Conservation (phyloP, 2,329 filamentous ascomycete species). For the Colletotrichum tamarilloi region DNA sequence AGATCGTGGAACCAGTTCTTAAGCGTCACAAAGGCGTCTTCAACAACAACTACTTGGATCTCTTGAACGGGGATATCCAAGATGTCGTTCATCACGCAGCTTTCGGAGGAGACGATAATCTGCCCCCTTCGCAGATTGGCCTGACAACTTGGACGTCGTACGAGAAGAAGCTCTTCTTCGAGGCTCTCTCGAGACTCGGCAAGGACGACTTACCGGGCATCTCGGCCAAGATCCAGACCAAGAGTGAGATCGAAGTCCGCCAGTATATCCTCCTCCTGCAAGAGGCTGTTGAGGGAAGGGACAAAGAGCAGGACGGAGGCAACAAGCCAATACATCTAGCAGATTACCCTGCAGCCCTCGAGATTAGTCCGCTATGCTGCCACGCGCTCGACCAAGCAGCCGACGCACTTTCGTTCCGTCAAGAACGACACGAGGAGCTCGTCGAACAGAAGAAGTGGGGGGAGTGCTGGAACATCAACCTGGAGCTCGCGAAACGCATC, state of each 20-base stretch:
- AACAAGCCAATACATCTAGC: constrained; percentile 53
- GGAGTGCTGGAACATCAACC: constrained; percentile 73
- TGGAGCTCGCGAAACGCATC: constrained; percentile 44
- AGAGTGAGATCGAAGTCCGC: constrained; percentile 79
- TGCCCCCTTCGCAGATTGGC: constrained; percentile 71
- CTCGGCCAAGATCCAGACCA: constrained; percentile 72
- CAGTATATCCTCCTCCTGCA: constrained; percentile 76
- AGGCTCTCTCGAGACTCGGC: constrained; percentile 72
- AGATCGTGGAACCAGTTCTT: constrained; percentile 45
- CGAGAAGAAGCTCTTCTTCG: constrained; percentile 80
- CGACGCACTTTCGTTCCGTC: constrained; percentile 71
- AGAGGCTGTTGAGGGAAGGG: constrained; percentile 55
- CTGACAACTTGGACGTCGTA: constrained; percentile 73
- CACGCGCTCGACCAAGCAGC: constrained; percentile 74
- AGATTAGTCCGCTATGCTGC: constrained; percentile 76
- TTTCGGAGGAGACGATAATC: constrained; percentile 43
- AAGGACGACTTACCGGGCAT: constrained; percentile 72
- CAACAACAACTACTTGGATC: constrained; percentile 58
- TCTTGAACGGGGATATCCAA: constrained; percentile 69
- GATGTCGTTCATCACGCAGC: constrained; percentile 57
- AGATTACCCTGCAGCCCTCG: constrained; percentile 77
- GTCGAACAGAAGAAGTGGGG: constrained; percentile 71
- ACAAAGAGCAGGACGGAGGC: constrained; percentile 42
- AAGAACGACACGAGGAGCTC: constrained; percentile 71
- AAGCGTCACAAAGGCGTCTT: constrained; percentile 58